phyloP scores from a whole-genome alignment of 306 rosid genomes.

The Castanopsis chinensis region DNA sequence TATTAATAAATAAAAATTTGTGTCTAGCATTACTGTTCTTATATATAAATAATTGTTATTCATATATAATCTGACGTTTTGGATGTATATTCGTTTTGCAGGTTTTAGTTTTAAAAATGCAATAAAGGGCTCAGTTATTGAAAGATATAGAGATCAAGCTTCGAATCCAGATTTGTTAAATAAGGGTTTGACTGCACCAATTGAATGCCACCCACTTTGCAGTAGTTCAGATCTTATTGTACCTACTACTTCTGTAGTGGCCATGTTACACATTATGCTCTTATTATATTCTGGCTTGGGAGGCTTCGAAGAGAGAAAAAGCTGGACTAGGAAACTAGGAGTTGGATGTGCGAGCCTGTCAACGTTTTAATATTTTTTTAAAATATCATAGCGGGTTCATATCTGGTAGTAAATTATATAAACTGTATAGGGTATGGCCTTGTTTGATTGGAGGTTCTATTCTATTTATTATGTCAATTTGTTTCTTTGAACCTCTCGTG shows the following conservation, averaged over 20 bases:
- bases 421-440: conserved; percentile 37
- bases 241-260: conserved; percentile 46
- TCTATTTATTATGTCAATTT: conserved; percentile 37
- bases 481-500: not conserved
- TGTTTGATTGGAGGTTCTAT: conserved; percentile 40
- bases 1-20: no score
- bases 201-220: conserved; percentile 16
- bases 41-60: not conserved
- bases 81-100: conserved; percentile 23
- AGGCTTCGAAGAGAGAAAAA: conserved; percentile 1
- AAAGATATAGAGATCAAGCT: conserved; percentile 43
- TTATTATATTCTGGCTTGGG: conserved; percentile 34
- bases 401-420: not conserved
- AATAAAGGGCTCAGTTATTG: conserved; percentile 66
- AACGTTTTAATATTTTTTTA: conserved; percentile 20
- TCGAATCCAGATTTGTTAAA: conserved; percentile 46
- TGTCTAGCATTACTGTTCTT: no score
- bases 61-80: not conserved
- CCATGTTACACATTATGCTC: conserved; percentile 47
- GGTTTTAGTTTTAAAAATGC: conserved; percentile 59
- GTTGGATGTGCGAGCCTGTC: conserved; percentile 36
- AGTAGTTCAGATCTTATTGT: conserved; percentile 37
- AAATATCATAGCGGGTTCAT: not conserved
- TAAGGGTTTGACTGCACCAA: conserved; percentile 51
- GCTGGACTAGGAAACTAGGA: conserved; percentile 36